phyloP scores from a whole-genome alignment of 73 alveolate species.

The Effrenium voratum region DNA sequence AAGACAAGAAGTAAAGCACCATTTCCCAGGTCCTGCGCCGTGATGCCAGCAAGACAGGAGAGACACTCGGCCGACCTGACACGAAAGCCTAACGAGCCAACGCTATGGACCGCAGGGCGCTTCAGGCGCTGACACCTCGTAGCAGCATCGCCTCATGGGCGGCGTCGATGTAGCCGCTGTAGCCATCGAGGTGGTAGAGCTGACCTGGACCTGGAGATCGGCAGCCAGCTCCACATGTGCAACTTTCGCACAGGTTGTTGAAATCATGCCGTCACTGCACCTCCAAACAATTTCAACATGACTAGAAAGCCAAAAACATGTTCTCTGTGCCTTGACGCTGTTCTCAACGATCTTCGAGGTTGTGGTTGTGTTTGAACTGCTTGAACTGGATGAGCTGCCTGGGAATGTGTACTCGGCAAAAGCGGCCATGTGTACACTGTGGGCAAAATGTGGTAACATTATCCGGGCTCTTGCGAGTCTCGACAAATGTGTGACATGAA shows the following conservation, averaged over 20 bases:
- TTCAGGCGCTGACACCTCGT: slow-evolving; percentile 39
- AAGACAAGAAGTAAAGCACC: neutral
- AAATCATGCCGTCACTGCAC: too few species aligned
- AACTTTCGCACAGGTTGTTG: neutral
- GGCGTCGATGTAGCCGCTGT: neutral
- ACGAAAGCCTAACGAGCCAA: neutral
- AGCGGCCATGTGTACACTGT: too few species aligned
- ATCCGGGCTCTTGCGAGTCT: too few species aligned
- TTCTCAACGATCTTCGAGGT: too few species aligned
- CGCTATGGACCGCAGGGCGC: neutral
- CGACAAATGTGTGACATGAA: too few species aligned
- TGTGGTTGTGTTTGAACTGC: too few species aligned
- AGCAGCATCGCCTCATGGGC: neutral
- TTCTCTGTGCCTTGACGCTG: too few species aligned
- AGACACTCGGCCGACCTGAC: slow-evolving; percentile 73
- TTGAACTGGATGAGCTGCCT: too few species aligned
- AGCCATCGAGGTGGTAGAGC: neutral
- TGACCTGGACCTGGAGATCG: neutral
- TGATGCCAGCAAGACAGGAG: slow-evolving; percentile 80
- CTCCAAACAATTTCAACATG: too few species aligned
- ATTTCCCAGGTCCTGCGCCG: neutral
- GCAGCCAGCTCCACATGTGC: neutral
- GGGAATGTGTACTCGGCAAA: too few species aligned
- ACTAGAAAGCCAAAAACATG: too few species aligned
- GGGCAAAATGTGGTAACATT: too few species aligned